Evolutionary conservation across 2,329 filamentous ascomycete genomes (phyloP).

Genomic region (Thelonectria olida): DNA sequence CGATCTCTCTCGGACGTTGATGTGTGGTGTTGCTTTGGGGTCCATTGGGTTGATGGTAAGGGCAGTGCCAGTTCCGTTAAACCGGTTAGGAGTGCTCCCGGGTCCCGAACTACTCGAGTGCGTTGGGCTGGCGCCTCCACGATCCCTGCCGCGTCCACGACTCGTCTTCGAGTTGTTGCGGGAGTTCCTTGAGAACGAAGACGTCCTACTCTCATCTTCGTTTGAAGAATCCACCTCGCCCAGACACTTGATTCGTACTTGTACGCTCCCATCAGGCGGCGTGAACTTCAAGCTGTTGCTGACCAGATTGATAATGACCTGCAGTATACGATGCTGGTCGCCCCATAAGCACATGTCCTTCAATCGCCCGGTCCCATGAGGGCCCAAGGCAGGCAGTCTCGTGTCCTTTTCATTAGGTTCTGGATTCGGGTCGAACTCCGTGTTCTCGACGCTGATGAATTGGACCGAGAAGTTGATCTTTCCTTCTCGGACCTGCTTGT

Average conservation of each 20-base stretch:
- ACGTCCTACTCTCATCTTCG: slow-evolving; percentile 60
- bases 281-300: slow-evolving; percentile 95
- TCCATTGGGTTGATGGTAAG: slow-evolving; percentile 72
- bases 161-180: slow-evolving; percentile 54
- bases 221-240: slow-evolving; percentile 61
- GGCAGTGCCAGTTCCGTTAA: slow-evolving; percentile 57
- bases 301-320: slow-evolving; percentile 93
- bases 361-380: slow-evolving; percentile 71
- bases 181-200: slow-evolving; percentile 61
- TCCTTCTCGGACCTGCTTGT: slow-evolving; percentile 86
- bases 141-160: slow-evolving; percentile 50
- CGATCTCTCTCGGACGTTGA: slow-evolving; percentile 63
- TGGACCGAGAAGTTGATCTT: slow-evolving; percentile 77
- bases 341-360: slow-evolving; percentile 91
- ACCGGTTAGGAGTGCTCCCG: slow-evolving; percentile 30
- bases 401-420: slow-evolving; percentile 47
- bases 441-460: slow-evolving; percentile 61
- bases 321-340: slow-evolving; percentile 90
- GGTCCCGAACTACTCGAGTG: slow-evolving; percentile 60
- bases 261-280: slow-evolving; percentile 76
- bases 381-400: slow-evolving; percentile 67
- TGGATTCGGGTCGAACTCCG: slow-evolving; percentile 40
- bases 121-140: slow-evolving; percentile 59
- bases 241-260: slow-evolving; percentile 78
- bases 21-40: slow-evolving; percentile 58